These are phyloP conservation scores for Curvularia sp. DNA, from an alignment of 2,329 filamentous ascomycete species.

Conservation along the genomic window DNA sequence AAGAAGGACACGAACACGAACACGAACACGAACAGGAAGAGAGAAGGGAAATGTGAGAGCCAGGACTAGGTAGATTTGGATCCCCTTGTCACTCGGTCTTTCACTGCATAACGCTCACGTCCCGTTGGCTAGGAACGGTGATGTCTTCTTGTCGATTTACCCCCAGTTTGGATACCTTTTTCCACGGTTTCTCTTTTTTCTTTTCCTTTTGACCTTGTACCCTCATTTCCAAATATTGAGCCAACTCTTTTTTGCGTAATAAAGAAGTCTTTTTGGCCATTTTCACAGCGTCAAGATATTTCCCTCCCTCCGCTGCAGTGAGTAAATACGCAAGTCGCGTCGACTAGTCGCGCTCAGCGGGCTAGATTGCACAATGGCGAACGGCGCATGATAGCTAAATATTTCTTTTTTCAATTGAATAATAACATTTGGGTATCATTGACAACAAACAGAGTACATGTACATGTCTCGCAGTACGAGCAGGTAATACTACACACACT, in stretches of 20 bases:
- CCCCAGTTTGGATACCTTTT: neutral
- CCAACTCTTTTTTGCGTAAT: neutral
- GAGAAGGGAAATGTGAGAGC: neutral
- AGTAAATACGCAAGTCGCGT: neutral
- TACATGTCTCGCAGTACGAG: neutral
- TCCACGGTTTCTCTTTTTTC: neutral
- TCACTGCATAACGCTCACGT: neutral
- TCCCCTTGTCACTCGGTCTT: neutral
- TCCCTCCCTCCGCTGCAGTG: neutral
- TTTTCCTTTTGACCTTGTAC: neutral
- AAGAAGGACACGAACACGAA: neutral
- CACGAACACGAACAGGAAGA: neutral
- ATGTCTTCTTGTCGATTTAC: too few relatives aligned
- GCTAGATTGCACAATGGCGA: neutral
- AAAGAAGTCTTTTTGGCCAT: neutral
- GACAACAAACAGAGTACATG: neutral
- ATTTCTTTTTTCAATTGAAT: neutral
- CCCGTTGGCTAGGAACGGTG: neutral
- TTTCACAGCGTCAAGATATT: neutral
- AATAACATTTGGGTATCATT: conserved; percentile 21
- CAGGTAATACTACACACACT: neutral
- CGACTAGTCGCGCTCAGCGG: neutral
- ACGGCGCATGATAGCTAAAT: neutral
- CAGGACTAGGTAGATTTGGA: neutral
- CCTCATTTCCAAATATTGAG: too few relatives aligned